Base-by-base conservation (phyloP, 768 basidiomycete genomes). In the Pilatotrama ljubarskyi region DNA sequence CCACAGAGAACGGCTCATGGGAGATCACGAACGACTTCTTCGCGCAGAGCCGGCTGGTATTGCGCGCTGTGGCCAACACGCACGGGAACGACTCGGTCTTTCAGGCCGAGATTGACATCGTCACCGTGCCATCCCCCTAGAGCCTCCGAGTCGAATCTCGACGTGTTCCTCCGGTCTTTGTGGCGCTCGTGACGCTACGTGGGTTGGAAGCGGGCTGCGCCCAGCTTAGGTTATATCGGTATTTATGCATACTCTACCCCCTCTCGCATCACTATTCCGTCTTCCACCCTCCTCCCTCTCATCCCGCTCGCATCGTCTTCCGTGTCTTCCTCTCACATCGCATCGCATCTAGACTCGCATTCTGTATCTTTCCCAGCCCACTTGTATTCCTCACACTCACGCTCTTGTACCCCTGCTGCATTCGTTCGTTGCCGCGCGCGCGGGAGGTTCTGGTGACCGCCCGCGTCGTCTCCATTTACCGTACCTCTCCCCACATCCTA, bases 21-120 rank as follows among this genome's bases (percentile, higher is more conserved):
- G 10, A 38, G 25, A 18, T 60, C 32, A 11, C 42, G 26, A 37
- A 7, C 9, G 40, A 26, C 24, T 10, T 36, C 48, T 25, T 43
- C n/a, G 15, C n/a, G 25, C 38, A 36, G 24, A 17, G 35, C 5
- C 41, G 37, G 24, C 18, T 62, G 7, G 22, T 32, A 2, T 36
- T 62, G 17, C 35, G 47, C 13, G 2, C 36, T 1, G 3, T 62
- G 2, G 14, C 35, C 13, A 62, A 52, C 51, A 20, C 1, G 32
- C 50, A 52, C 37, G 51, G 44, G 9, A 35, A 51, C 35, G 48
- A 43, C 0, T 11, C 15, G 5, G 36, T 62, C 14, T 62, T 56
- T 43, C 55, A 62, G 37, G 61, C 61, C 24, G 51, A 48, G 15
- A 15, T 63, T 9, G 44, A 52, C 3, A 35, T 58, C 26, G 47